Conservation (phyloP, 2,329 filamentous ascomycete genomes). For the Nothopassalora personata region DNA sequence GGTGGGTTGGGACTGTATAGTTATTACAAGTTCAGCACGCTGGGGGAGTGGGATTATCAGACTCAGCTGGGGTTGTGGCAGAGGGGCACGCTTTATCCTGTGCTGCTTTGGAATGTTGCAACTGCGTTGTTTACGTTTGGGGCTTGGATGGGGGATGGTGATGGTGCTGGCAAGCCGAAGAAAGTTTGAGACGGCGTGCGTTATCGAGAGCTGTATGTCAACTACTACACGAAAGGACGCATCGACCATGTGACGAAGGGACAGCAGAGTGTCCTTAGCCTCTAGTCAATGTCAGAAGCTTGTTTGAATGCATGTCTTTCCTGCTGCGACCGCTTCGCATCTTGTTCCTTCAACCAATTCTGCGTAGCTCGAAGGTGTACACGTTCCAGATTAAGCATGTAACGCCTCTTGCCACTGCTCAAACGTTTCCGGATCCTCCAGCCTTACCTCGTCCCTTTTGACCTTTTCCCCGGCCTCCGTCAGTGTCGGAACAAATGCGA, state of each 20-base stretch:
- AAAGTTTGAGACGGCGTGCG: neutral
- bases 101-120: slow-evolving; percentile 13
- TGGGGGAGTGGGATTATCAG: slow-evolving; percentile 20
- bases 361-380: neutral
- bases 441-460: neutral
- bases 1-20: slow-evolving; percentile 14
- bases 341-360: neutral
- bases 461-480: neutral
- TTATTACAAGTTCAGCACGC: slow-evolving; percentile 14
- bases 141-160: neutral
- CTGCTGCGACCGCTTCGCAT: neutral
- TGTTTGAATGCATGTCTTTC: neutral
- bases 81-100: slow-evolving; percentile 15
- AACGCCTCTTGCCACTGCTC: neutral
- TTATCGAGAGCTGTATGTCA: neutral
- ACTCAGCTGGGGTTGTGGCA: slow-evolving; percentile 21
- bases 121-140: slow-evolving; percentile 7
- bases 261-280: neutral
- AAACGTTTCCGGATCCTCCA: neutral
- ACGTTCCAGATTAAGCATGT: neutral
- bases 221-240: neutral
- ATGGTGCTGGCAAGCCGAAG: neutral
- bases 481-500: neutral
- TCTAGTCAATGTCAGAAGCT: neutral
- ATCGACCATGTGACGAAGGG: neutral